Base-by-base conservation (phyloP, 208 protist species). In the Wallacemonas sp. region DNA sequence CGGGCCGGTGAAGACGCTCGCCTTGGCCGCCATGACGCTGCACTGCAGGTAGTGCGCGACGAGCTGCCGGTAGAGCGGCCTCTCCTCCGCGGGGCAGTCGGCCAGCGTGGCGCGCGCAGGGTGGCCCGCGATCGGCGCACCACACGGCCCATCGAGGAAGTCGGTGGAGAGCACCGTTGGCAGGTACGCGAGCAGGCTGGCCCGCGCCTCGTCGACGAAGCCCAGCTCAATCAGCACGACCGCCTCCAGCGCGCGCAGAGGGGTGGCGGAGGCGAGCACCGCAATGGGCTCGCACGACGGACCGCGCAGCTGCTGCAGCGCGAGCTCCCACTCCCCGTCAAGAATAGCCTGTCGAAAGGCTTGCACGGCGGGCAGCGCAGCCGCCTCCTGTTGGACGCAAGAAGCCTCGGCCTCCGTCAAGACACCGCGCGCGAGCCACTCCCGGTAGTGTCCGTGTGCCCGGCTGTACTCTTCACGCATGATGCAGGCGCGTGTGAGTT, bases 1-100 rank as follows among this genome's bases (percentile, higher is more conserved):
- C 20, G 59, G 79, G 38, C 91, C 87, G 49, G 79, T 88, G 72
- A 92, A 91, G 12, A 82, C 68, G 65, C 84, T 88, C n/a, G 84
- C 80, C 69, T 89, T 90, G 31, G 91, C 88, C 10, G 93, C 75
- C 25, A 92, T 79, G 23, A 87, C 72, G 25, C 63, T 79, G 36
- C 74, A 41, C 26, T 88, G 80, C 12, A 96, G 52, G 67, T 89
- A 94, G 75, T 93, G 86, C 3, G 81, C 76, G 25, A 69, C 70
- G 28, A 82, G 62, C 59, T 74, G 71, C 33, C 74, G 66, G 70
- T 76, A 84, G 14, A 84, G 73, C 49, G 67, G 67, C 14, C 65
- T 45, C 33, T 82, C 74, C 44, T 92, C 80, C 7, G 70, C 54
- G 32, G 75, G 59, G 7, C 62, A 71, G 23, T 62, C 69, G 4